These are phyloP conservation scores for Vanderwaltozyma polyspora DNA, from an alignment of 805 yeast species.

Conservation along the genomic window DNA sequence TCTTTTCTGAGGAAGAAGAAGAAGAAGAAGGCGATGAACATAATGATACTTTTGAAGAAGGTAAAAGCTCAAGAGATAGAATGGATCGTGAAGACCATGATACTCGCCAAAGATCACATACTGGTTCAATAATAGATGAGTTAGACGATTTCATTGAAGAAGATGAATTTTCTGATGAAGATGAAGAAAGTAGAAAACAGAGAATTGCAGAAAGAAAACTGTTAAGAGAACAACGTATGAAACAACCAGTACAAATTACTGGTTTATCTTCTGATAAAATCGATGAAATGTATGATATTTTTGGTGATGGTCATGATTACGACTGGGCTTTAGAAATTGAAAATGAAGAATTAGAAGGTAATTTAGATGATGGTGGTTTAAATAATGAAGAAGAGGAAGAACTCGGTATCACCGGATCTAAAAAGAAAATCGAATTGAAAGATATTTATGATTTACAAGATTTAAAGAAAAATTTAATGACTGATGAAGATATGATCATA, in stretches of 20 bases:
- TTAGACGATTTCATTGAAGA: slow-evolving; percentile 96
- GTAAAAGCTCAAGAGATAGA: slow-evolving; percentile 7
- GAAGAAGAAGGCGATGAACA: slow-evolving; percentile 24
- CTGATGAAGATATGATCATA: slow-evolving; percentile 82
- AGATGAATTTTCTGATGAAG: slow-evolving; percentile 87
- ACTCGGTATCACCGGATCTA: slow-evolving; percentile 18
- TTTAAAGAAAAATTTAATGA: slow-evolving; percentile 77
- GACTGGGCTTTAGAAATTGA: slow-evolving; percentile 90
- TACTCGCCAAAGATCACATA: slow-evolving; percentile 22
- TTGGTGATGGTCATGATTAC: slow-evolving; percentile 94
- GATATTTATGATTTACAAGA: slow-evolving; percentile 95
- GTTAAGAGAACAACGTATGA: slow-evolving; percentile 35
- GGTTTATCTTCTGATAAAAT: slow-evolving; percentile 78
- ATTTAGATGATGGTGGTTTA: slow-evolving; percentile 16
- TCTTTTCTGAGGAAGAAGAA: slow-evolving; percentile 30
- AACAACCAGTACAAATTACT: slow-evolving; percentile 45
- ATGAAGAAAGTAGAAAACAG: slow-evolving; percentile 37
- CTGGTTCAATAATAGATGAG: slow-evolving; percentile 50
- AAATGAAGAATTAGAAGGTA: slow-evolving; percentile 36
- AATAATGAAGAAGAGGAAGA: slow-evolving; percentile 23
- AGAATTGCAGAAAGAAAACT: slow-evolving; percentile 25
- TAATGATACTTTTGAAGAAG: no score
- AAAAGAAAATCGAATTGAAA: slow-evolving; percentile 42
- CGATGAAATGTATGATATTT: slow-evolving; percentile 86
- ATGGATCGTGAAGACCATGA: slow-evolving; percentile 14